Conservation (phyloP, 2,329 filamentous ascomycete genomes). For the Xylaria sp. region DNA sequence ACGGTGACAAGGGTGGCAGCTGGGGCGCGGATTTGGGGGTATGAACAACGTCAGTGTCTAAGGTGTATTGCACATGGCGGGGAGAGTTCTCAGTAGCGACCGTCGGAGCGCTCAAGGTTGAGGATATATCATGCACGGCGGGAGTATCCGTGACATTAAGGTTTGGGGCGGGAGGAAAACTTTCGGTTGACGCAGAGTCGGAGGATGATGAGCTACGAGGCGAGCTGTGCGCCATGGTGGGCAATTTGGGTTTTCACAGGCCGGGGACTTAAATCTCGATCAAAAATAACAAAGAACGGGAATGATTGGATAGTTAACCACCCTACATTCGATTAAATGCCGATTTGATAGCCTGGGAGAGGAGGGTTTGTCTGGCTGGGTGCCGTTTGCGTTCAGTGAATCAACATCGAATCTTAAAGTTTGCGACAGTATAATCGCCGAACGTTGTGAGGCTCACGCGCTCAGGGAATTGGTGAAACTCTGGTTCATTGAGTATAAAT, state of each 20-base stretch:
- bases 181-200: slow-evolving; percentile 40
- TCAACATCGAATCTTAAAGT: not conserved
- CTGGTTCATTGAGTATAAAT: not conserved
- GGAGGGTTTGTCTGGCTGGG: not conserved
- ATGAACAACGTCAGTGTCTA: slow-evolving; percentile 40
- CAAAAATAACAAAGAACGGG: not conserved
- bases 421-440: not conserved
- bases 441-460: not conserved
- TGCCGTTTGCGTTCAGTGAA: not conserved
- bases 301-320: not conserved
- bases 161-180: slow-evolving; percentile 39
- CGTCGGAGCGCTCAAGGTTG: slow-evolving; percentile 30
- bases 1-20: slow-evolving; percentile 30
- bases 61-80: slow-evolving; percentile 40
- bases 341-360: not conserved
- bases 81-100: slow-evolving; percentile 19
- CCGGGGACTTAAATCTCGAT: not conserved
- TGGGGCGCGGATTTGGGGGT: slow-evolving; percentile 29
- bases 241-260: not conserved
- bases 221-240: slow-evolving; percentile 36
- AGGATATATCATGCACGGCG: slow-evolving; percentile 10
- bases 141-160: slow-evolving; percentile 13
- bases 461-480: not conserved
- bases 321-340: not conserved
- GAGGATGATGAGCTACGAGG: slow-evolving; percentile 37